Conservation (phyloP, 495 filamentous ascomycete species). For the Lindgomyces ingoldianus region DNA sequence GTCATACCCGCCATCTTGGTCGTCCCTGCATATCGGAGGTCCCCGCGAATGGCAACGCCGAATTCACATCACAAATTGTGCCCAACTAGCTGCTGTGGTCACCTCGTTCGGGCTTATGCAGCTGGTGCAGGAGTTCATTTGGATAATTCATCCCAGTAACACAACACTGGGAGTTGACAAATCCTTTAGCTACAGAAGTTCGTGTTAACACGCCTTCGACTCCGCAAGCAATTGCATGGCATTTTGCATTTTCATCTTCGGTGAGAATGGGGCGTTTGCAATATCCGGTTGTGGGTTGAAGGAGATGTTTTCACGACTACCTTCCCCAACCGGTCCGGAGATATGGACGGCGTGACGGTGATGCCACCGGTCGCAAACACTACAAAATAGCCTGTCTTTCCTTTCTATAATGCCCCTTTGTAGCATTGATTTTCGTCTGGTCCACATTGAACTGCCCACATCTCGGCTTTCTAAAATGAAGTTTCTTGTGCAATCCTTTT, state of each 20-base stretch:
- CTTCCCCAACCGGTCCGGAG: background rate
- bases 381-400: conserved; percentile 1
- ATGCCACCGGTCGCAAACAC: background rate
- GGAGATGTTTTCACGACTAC: background rate
- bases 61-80: background rate
- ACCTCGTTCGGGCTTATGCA: too few species aligned
- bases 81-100: background rate
- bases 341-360: background rate
- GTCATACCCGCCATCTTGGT: background rate
- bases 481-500: background rate
- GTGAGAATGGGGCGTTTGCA: background rate
- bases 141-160: background rate
- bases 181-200: background rate
- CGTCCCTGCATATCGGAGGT: background rate
- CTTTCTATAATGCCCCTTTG: background rate
- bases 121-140: background rate
- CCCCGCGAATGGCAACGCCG: background rate
- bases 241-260: background rate
- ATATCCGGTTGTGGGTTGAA: background rate
- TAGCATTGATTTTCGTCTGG: background rate
- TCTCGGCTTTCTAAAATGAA: conserved; percentile 4
- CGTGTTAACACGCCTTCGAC: background rate
- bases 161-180: background rate
- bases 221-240: background rate
- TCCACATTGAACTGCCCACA: background rate